These are phyloP conservation scores for Plantago lanceolata DNA, from an alignment of 305 asterid species.

Conservation along the genomic window DNA sequence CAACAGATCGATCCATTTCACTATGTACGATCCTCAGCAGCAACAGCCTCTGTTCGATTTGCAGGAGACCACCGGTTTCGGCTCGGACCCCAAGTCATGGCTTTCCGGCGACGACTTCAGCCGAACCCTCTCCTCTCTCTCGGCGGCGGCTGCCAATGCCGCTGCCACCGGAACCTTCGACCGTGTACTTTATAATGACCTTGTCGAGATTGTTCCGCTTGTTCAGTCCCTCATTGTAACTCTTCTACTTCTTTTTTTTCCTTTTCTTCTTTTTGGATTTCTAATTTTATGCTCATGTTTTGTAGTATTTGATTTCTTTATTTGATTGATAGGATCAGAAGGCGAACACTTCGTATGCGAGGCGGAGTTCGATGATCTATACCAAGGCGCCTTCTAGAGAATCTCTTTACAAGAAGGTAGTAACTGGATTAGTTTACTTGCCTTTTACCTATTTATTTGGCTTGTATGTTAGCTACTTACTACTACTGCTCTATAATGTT, in stretches of 20 bases:
- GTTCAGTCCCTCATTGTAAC: constrained; percentile 86
- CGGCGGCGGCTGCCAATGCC: constrained; percentile 52
- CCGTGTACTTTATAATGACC: constrained; percentile 60
- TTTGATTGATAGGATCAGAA: constrained; percentile 56
- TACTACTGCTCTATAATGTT: no score
- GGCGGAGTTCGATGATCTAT: constrained; percentile 80
- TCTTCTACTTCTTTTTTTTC: constrained; percentile 20
- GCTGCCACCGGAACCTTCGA: constrained; percentile 67
- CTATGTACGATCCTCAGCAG: constrained; percentile 49
- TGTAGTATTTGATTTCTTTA: neutral
- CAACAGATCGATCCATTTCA: neutral
- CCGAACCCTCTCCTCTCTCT: constrained; percentile 56
- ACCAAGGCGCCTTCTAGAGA: constrained; percentile 88
- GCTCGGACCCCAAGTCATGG: constrained; percentile 72
- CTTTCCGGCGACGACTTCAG: constrained; percentile 67
- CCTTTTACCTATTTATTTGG: neutral
- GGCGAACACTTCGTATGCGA: constrained; percentile 59
- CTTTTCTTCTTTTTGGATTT: neutral
- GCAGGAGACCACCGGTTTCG: constrained; percentile 49
- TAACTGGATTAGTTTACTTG: neutral
- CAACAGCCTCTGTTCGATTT: constrained; percentile 64
- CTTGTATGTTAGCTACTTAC: no score
- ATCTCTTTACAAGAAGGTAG: constrained; percentile 64
- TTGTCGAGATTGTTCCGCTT: constrained; percentile 84
- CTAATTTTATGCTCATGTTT: neutral